A percentile compares a stretch with the other conserved stretches of the same genome.
Conservation (phyloP, 1,139 yeast genomes). For the Pichia kudriavzevii region DNA sequence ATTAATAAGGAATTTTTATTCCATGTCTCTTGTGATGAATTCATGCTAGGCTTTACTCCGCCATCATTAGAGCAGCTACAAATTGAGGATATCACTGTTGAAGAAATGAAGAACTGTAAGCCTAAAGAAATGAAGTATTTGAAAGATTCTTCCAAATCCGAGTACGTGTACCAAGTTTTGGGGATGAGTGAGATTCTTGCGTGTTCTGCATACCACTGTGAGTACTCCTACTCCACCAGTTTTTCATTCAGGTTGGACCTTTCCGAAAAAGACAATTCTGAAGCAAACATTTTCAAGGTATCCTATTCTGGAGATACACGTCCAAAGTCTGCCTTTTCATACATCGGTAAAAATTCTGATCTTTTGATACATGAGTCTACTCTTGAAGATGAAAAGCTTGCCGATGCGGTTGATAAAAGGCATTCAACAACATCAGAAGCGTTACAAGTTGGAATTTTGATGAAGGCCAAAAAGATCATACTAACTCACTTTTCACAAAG, state of each 20-base stretch:
- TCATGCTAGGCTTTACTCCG: slow-evolving; percentile 27
- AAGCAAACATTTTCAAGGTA: slow-evolving; percentile 44
- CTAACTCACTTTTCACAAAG: slow-evolving; percentile 92
- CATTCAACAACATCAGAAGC: slow-evolving; percentile 95
- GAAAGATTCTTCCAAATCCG: slow-evolving; percentile 26
- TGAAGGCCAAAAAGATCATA: slow-evolving; percentile 67
- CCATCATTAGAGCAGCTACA: slow-evolving; percentile 18
- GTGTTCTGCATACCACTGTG: slow-evolving; percentile 79
- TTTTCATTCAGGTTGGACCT: slow-evolving; percentile 37
- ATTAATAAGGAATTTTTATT: slow-evolving; percentile 37
- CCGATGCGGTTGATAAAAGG: slow-evolving; percentile 73
- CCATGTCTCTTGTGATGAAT: slow-evolving; percentile 65
- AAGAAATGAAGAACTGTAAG: slow-evolving; percentile 7
- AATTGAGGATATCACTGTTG: slow-evolving; percentile 17
- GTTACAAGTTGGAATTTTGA: slow-evolving; percentile 53
- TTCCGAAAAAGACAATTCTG: slow-evolving; percentile 8
- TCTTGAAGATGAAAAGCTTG: slow-evolving; percentile 68
- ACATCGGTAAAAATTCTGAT: slow-evolving; percentile 63
- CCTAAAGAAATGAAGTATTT: slow-evolving; percentile 18
- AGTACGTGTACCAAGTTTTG: slow-evolving; percentile 20
- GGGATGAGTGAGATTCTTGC: slow-evolving; percentile 36
- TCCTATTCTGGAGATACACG: slow-evolving; percentile 95
- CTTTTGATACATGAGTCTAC: slow-evolving; percentile 90
- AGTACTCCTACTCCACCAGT: slow-evolving; percentile 70
- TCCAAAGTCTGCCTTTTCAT: slow-evolving; percentile 55